A percentile compares a stretch with the other conserved stretches of the same genome.
Conservation (phyloP, 306 rosid species). For the Herpetospermum pedunculosum region DNA sequence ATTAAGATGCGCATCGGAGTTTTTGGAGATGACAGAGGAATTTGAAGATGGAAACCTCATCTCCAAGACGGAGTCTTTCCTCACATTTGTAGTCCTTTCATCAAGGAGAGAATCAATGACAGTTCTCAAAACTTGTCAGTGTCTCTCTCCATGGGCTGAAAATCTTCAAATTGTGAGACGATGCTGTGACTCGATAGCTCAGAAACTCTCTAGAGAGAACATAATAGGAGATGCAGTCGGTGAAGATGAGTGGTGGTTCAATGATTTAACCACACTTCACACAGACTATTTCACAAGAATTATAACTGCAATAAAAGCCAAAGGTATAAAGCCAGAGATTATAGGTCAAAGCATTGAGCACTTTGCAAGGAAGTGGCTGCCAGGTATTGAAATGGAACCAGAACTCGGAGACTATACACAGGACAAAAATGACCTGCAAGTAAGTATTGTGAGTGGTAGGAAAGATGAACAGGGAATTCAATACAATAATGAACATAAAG, state of each 20-base stretch:
- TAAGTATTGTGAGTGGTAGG: conserved; percentile 36
- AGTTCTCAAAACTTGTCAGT: conserved; percentile 68
- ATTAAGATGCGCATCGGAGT: conserved; percentile 87
- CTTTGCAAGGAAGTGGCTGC: conserved; percentile 69
- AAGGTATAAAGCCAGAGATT: conserved; percentile 49
- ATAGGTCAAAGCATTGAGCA: conserved; percentile 65
- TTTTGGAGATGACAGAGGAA: conserved; percentile 88
- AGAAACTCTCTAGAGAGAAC: conserved; percentile 64
- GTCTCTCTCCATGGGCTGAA: conserved; percentile 85
- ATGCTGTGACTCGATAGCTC: conserved; percentile 87
- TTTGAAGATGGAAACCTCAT: conserved; percentile 73
- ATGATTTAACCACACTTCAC: conserved; percentile 35
- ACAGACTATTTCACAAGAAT: conserved; percentile 63
- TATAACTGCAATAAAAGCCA: conserved; percentile 53
- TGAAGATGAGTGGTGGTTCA: conserved; percentile 64
- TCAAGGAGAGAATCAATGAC: conserved; percentile 82
- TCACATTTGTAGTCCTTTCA: conserved; percentile 74
- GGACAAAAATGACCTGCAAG: conserved; percentile 48
- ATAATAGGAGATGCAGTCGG: conserved; percentile 18
- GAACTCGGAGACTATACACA: conserved; percentile 58
- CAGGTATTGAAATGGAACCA: conserved; percentile 49
- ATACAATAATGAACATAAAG: conserved; percentile 56
- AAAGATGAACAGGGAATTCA: conserved; percentile 33
- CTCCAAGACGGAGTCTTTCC: conserved; percentile 80
- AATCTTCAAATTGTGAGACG: conserved; percentile 86